phyloP scores from a whole-genome alignment of 2,329 filamentous ascomycete species.

The Tolypocladium endophyticum region DNA sequence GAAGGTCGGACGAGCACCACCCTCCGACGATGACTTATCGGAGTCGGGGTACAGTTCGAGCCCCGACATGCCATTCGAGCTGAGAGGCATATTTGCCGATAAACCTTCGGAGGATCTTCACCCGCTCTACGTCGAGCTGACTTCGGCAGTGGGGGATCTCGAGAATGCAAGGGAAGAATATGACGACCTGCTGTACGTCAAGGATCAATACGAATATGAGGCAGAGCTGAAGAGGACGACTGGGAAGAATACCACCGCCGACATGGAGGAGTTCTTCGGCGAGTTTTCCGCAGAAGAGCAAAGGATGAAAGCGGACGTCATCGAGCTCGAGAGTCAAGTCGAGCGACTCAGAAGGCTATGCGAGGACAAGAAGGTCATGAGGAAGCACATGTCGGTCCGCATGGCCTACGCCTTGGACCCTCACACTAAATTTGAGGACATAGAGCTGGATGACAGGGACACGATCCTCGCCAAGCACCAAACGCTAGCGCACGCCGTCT shows the following conservation, averaged over 20 bases:
- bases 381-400: slow-evolving; percentile 26
- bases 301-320: slow-evolving; percentile 21
- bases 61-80: slow-evolving; percentile 17
- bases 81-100: slow-evolving; percentile 23
- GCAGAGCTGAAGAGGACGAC: slow-evolving; percentile 19
- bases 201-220: slow-evolving; percentile 26
- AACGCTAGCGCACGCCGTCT: slow-evolving; percentile 27
- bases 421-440: slow-evolving; percentile 26
- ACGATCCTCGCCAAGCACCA: slow-evolving; percentile 10
- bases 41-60: slow-evolving; percentile 1
- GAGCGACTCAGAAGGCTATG: slow-evolving; percentile 27
- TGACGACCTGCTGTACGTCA: slow-evolving; percentile 30
- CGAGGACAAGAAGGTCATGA: slow-evolving; percentile 29
- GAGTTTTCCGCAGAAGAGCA: slow-evolving; percentile 28
- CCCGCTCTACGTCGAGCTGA: slow-evolving; percentile 34
- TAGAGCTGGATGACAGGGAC: slow-evolving; percentile 24
- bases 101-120: slow-evolving; percentile 30
- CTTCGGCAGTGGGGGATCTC: slow-evolving; percentile 32
- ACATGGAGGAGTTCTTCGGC: slow-evolving; percentile 32
- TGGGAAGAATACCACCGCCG: slow-evolving; percentile 18
- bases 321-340: slow-evolving; percentile 21
- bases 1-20: slow-evolving; percentile 3
- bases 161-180: slow-evolving; percentile 36
- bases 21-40: not conserved
- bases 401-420: slow-evolving; percentile 30